These are phyloP conservation scores for Medicago lupulina DNA, from an alignment of 306 rosid species.

Conservation along the genomic window DNA sequence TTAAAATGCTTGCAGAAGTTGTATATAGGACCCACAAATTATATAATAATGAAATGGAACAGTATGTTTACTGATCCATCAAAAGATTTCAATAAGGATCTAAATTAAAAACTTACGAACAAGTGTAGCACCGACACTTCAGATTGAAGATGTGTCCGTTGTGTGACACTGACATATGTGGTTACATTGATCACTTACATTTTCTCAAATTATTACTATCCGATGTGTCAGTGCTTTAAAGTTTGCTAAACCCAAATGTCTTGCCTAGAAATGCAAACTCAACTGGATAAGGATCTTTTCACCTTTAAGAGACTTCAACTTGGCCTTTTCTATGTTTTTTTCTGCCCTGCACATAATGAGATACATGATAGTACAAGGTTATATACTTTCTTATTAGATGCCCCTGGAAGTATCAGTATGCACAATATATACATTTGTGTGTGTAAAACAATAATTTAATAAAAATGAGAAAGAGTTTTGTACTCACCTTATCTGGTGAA, in stretches of 20 bases:
- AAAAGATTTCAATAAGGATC: conserved; percentile 14
- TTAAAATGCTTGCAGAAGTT: conserved; percentile 34
- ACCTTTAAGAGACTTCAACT: conserved; percentile 38
- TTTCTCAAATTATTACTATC: neutral
- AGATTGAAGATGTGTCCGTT: neutral
- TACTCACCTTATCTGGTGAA: conserved; percentile 52
- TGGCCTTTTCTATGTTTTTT: conserved; percentile 41
- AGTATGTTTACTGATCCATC: too few relatives aligned
- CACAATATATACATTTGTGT: too few relatives aligned
- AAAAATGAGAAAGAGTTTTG: too few relatives aligned
- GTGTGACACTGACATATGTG: neutral
- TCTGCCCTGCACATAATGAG: conserved; percentile 51
- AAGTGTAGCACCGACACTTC: neutral
- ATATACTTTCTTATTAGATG: neutral
- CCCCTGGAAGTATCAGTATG: too few relatives aligned
- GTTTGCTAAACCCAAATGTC: neutral
- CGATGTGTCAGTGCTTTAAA: neutral
- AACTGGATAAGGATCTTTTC: conserved; percentile 44
- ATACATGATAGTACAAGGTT: conserved; percentile 34
- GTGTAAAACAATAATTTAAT: too few relatives aligned
- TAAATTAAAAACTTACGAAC: neutral
- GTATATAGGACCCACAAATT: too few relatives aligned
- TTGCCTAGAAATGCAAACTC: conserved; percentile 24
- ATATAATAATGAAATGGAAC: too few relatives aligned
- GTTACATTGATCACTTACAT: neutral